A percentile compares a stretch with the other conserved stretches of the same genome.
Evolutionary conservation across 768 basidiomycete species (phyloP).

Genomic region (Leccinum olivaceopallidum): DNA sequence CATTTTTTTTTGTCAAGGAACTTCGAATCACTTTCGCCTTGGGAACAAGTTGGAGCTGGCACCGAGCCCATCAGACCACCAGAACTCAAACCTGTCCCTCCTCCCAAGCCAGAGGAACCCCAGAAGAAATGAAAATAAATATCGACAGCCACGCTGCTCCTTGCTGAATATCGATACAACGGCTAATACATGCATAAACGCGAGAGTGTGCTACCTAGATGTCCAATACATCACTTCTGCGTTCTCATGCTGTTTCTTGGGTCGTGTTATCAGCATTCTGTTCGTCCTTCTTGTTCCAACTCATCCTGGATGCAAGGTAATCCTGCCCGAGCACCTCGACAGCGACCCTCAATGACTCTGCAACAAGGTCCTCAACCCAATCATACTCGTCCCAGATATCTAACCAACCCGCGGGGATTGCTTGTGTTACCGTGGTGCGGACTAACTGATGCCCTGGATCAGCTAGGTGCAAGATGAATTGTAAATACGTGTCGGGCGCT

Average conservation of each 20-base stretch:
- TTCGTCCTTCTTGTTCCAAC: constrained; percentile 55
- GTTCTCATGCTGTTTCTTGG: constrained; percentile 12
- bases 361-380: constrained; percentile 96
- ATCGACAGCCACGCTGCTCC: not conserved
- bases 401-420: constrained; percentile 83
- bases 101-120: constrained; percentile 72
- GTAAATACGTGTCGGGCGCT: constrained; percentile 42
- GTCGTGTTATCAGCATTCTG: constrained; percentile 10
- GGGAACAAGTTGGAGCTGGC: constrained; percentile 90
- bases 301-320: constrained; percentile 84
- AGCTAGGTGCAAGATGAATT: constrained; percentile 62
- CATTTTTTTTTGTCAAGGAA: constrained; percentile 52
- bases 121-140: constrained; percentile 64
- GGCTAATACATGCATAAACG: constrained; percentile 13
- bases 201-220: constrained; percentile 11
- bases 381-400: constrained; percentile 88
- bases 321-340: constrained; percentile 93
- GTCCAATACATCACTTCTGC: not conserved
- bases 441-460: constrained; percentile 82
- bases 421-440: constrained; percentile 80
- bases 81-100: constrained; percentile 73
- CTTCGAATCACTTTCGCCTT: constrained; percentile 90
- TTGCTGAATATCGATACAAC: constrained; percentile 15
- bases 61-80: constrained; percentile 58
- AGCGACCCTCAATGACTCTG: constrained; percentile 80